Evolutionary conservation across 2,329 filamentous ascomycete species (phyloP), one percentile per base, ranked within the genome.

Genomic region (Verticillium klebahnii): DNA sequence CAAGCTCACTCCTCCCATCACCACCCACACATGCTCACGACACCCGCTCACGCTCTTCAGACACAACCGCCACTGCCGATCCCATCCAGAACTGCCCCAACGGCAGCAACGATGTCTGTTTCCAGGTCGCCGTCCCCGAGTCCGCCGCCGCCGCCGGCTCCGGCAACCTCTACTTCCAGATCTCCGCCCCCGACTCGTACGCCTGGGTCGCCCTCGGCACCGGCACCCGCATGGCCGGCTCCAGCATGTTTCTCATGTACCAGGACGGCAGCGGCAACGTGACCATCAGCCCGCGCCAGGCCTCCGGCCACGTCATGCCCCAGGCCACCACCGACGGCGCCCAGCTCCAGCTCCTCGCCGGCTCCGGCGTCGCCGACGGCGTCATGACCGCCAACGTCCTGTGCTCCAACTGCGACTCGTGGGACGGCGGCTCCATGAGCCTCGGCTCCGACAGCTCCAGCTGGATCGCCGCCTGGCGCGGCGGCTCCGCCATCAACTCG

Each of bases 211-310:
- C 78, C 9, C 75, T 89, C 19, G 87, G 84, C 34, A 84, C 83
- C 36, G 87, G 87, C 56, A 67, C 69, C 0, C 63, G 65, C 52
- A 89, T 89, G 87, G 50, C 70, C 15, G 82, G 79, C 36, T 72
- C 86, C 58, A 82, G 86, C 69, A 87, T 89, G 62, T 88, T 89
- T 69, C 65, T 89, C 68, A 77, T 89, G 66, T 89, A 89, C 71
- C 74, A 82, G 56, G 78, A 86, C 65, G 84, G 84, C 62, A 65
- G 67, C 3, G 82, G 82, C 64, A 88, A 89, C 68, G 78, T 89
- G 29, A 89, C 87, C 1, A 69, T 89, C 60, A 88, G 85, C 64
- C 79, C 85, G 1, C 82, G 87, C 25, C 67, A 71, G 3, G 84
- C 81, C 34, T 73, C 68, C 0, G 78, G 78, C 8, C 77, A 88